phyloP scores from a whole-genome alignment of 1,139 yeast genomes.

The Yamadazyma dendronema region DNA sequence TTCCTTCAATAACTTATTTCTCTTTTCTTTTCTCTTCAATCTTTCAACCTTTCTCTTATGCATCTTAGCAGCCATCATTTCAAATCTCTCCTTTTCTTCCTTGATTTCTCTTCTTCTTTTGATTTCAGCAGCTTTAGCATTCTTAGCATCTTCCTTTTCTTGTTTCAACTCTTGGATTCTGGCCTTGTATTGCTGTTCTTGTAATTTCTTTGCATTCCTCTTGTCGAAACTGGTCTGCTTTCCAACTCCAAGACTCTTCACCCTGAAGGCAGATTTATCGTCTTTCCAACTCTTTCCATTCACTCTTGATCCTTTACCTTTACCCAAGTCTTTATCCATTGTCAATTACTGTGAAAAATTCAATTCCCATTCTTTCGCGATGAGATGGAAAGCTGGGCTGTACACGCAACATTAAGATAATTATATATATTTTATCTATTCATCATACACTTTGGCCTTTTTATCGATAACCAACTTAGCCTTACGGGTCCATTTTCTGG shows the following conservation, averaged over 20 bases:
- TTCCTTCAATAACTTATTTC: conserved; percentile 75
- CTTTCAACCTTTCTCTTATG: conserved; percentile 78
- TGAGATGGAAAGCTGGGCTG: conserved; percentile 2
- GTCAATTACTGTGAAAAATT: not conserved
- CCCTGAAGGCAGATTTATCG: conserved; percentile 51
- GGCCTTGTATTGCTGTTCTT: conserved; percentile 47
- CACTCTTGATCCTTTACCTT: conserved; percentile 50
- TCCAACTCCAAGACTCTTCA: conserved; percentile 31
- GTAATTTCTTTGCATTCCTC: conserved; percentile 36
- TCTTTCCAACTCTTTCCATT: conserved; percentile 60
- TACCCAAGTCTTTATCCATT: conserved; percentile 26
- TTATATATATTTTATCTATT: conserved; percentile 7
- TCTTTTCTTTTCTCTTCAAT: conserved; percentile 75
- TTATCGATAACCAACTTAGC: conserved; percentile 48
- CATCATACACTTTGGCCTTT: conserved; percentile 28
- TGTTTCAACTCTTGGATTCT: conserved; percentile 57
- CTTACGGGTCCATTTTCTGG: conserved; percentile 49
- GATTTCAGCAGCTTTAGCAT: conserved; percentile 49
- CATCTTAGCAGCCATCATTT: conserved; percentile 68
- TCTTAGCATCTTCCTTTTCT: conserved; percentile 57
- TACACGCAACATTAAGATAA: not conserved
- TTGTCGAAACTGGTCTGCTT: conserved; percentile 22
- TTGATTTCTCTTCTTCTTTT: conserved; percentile 67
- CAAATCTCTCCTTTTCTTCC: conserved; percentile 74
- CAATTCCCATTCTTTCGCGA: conserved; percentile 4